Conservation (phyloP, 2,329 filamentous ascomycete species). For the Alternaria panax region DNA sequence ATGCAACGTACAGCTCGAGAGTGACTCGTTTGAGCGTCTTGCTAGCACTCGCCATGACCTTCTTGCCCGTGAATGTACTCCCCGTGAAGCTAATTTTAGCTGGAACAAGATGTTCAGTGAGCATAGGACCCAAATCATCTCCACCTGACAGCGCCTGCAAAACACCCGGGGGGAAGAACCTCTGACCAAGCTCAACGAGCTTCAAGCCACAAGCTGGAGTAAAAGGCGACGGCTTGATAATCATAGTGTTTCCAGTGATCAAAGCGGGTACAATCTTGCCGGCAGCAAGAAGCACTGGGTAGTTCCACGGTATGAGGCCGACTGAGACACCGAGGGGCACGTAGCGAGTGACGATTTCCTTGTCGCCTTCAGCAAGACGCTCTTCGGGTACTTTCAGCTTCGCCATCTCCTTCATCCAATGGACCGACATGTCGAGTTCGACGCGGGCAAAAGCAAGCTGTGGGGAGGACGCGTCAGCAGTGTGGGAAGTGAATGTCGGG, state of each 20-base stretch:
- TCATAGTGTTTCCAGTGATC: slow-evolving; percentile 61
- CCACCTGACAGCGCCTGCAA: neutral
- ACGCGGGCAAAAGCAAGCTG: neutral
- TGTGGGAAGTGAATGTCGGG: neutral
- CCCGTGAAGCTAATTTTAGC: slow-evolving; percentile 69
- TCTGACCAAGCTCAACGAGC: slow-evolving; percentile 61
- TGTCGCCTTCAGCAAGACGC: slow-evolving; percentile 14
- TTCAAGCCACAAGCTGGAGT: slow-evolving; percentile 64
- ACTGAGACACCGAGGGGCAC: slow-evolving; percentile 50
- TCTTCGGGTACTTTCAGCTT: slow-evolving; percentile 22
- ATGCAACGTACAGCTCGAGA: neutral
- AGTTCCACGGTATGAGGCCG: slow-evolving; percentile 49
- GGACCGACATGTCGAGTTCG: neutral
- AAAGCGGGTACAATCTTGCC: slow-evolving; percentile 63
- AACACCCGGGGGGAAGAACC: neutral
- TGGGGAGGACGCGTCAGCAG: neutral
- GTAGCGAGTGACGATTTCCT: slow-evolving; percentile 32
- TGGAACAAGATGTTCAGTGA: slow-evolving; percentile 63
- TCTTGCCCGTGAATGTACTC: slow-evolving; percentile 64
- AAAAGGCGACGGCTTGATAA: slow-evolving; percentile 62
- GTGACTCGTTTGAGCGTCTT: slow-evolving; percentile 26
- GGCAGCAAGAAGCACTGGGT: slow-evolving; percentile 57
- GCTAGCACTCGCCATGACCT: slow-evolving; percentile 61
- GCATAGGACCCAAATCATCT: slow-evolving; percentile 60
- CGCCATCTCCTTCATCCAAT: slow-evolving; percentile 31